phyloP scores from a whole-genome alignment of 192 early-diverging fungal species.

The Allomyces arbusculus region DNA sequence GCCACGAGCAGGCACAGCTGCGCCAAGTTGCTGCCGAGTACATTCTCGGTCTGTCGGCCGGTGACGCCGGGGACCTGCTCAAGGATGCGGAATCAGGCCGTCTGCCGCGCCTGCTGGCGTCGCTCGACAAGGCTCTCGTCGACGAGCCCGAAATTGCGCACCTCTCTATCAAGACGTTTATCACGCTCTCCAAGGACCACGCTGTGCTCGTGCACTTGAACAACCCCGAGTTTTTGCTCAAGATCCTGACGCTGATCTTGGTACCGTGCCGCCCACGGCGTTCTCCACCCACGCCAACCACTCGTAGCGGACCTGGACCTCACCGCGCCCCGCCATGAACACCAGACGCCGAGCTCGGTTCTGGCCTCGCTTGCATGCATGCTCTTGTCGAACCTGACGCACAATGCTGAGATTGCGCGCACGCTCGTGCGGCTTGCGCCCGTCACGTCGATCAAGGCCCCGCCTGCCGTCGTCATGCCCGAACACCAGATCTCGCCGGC shows the following conservation, averaged over 20 bases:
- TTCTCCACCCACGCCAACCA: background rate
- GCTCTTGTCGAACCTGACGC: conserved; percentile 80
- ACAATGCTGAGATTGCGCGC: conserved; percentile 31
- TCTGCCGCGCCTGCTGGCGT: conserved; percentile 40
- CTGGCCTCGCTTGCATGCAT: conserved; percentile 69
- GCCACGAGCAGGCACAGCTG: conserved; percentile 17
- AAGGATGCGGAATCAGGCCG: conserved; percentile 29
- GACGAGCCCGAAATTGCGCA: conserved; percentile 38
- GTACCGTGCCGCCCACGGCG: conserved; percentile 16
- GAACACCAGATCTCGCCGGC: conserved; percentile 12
- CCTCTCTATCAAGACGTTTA: conserved; percentile 55
- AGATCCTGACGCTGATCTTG: conserved; percentile 46
- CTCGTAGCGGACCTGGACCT: background rate
- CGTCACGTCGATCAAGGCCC: conserved; percentile 3
- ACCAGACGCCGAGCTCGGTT: conserved; percentile 38
- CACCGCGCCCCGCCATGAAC: conserved; percentile 1
- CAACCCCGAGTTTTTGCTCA: conserved; percentile 45
- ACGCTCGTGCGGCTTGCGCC: conserved; percentile 24
- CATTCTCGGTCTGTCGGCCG: conserved; percentile 46
- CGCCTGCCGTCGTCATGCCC: background rate
- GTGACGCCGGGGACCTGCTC: conserved; percentile 36
- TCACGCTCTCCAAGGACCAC: conserved; percentile 61
- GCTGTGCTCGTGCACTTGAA: conserved; percentile 39
- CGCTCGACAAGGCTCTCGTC: conserved; percentile 50
- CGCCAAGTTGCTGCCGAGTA: conserved; percentile 60